A percentile compares a stretch with the other conserved stretches of the same genome.
Conservation (phyloP, 306 rosid species). For the Acacia acuminata region DNA sequence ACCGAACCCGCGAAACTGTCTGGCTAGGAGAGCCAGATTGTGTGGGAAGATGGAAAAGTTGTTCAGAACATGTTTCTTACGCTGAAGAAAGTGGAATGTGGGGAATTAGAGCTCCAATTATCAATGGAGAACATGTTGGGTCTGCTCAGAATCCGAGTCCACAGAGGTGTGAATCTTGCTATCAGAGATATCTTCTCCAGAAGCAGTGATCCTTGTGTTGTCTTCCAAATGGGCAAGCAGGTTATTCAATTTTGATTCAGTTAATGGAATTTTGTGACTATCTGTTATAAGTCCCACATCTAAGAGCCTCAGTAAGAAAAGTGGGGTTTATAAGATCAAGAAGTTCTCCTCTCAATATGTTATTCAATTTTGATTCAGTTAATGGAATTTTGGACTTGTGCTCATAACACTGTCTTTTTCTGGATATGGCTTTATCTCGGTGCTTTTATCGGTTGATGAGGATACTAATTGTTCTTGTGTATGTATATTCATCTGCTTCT, state of each 20-base stretch:
- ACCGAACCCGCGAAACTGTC: constrained; percentile 47
- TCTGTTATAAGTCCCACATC: too few species aligned
- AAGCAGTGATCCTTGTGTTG: constrained; percentile 84
- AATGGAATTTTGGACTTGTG: too few species aligned
- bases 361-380: too few species aligned
- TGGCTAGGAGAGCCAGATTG: constrained; percentile 72
- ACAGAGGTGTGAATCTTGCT: constrained; percentile 78
- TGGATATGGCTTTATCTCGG: neutral
- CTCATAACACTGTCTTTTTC: neutral
- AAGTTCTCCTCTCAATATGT: too few species aligned
- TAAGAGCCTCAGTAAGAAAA: too few species aligned
- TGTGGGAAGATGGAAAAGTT: constrained; percentile 54
- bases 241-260: constrained; percentile 26
- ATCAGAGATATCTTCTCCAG: constrained; percentile 50
- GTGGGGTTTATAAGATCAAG: too few species aligned
- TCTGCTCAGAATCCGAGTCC: constrained; percentile 63
- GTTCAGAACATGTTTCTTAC: constrained; percentile 68
- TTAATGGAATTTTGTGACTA: neutral
- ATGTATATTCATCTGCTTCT: neutral
- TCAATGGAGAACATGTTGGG: constrained; percentile 79
- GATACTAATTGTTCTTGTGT: neutral
- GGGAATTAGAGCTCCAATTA: constrained; percentile 72
- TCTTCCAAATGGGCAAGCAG: constrained; percentile 80
- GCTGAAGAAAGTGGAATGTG: constrained; percentile 78
- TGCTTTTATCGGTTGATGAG: neutral